Evolutionary conservation across 305 asterid genomes (phyloP).

Genomic region (Fraxinus albicans): DNA sequence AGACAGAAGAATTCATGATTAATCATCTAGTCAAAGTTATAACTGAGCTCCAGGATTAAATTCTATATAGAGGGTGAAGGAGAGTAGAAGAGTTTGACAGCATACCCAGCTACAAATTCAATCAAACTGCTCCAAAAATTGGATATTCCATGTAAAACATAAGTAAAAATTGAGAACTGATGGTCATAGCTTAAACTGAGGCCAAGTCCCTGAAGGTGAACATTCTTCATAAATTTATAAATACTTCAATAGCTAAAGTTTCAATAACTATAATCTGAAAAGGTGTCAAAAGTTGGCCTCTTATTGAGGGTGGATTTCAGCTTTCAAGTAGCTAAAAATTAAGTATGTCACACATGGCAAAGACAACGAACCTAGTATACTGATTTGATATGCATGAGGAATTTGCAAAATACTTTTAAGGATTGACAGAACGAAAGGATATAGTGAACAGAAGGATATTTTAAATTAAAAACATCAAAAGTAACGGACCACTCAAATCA

Average conservation of each 20-base stretch:
- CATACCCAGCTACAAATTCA: not conserved
- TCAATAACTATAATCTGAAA: not conserved
- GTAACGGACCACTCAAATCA: constrained; percentile 84
- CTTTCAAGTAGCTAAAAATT: constrained; percentile 24
- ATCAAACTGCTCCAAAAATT: not conserved
- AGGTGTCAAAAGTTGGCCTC: not conserved
- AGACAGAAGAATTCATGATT: not conserved
- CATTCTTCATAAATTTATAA: not conserved
- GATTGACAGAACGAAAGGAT: constrained; percentile 3
- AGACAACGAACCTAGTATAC: not conserved
- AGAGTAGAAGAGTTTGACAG: not conserved
- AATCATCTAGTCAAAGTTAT: not conserved
- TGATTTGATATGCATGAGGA: not conserved
- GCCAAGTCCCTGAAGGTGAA: not conserved
- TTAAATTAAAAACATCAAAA: constrained; percentile 35
- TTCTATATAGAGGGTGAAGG: not conserved
- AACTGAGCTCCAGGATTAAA: not conserved
- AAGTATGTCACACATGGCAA: not conserved
- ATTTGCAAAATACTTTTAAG: constrained; percentile 8
- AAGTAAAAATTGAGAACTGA: not conserved
- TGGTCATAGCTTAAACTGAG: not conserved
- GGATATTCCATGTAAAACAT: not conserved
- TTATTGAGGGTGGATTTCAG: constrained; percentile 1
- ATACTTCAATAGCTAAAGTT: not conserved
- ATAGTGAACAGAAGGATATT: not conserved